phyloP scores from a whole-genome alignment of 768 basidiomycete species.

The Butyriboletus loyo region DNA sequence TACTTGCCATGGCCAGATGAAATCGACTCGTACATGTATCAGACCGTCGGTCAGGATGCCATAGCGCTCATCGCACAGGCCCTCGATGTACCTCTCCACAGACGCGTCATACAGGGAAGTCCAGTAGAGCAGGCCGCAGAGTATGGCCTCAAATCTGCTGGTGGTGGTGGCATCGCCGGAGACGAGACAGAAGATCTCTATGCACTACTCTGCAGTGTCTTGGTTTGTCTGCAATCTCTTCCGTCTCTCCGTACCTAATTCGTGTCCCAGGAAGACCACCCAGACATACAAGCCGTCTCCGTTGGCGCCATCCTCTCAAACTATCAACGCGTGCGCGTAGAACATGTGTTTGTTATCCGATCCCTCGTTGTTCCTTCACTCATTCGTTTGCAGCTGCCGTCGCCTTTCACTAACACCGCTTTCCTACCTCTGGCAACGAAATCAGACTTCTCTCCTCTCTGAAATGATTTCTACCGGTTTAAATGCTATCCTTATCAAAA shows the following conservation, averaged over 20 bases:
- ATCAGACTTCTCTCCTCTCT: constrained; percentile 78
- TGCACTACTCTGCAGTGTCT: constrained; percentile 65
- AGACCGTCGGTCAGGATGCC: constrained; percentile 97
- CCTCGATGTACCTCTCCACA: constrained; percentile 82
- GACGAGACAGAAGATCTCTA: constrained; percentile 97
- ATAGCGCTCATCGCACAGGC: constrained; percentile 84
- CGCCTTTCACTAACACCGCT: constrained; percentile 78
- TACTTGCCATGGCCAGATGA: constrained; percentile 63
- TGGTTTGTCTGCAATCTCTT: constrained; percentile 48
- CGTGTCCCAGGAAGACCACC: constrained; percentile 57
- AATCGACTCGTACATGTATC: constrained; percentile 97
- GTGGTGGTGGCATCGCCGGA: constrained; percentile 54
- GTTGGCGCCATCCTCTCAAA: constrained; percentile 97
- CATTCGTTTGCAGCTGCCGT: constrained; percentile 54
- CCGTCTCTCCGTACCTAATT: neutral
- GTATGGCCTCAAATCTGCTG: constrained; percentile 71
- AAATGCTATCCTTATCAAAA: constrained; percentile 86
- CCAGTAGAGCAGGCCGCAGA: constrained; percentile 81
- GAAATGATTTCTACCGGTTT: constrained; percentile 84
- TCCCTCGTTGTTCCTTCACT: neutral
- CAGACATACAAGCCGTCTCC: constrained; percentile 81
- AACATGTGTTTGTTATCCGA: constrained; percentile 76
- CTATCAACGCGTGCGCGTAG: constrained; percentile 94
- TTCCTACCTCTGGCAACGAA: constrained; percentile 91
- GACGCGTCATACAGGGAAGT: constrained; percentile 73